Percentiles rank a stretch among this genome's conserved stretches.
Evolutionary conservation across 176 grass and related monocot genomes (phyloP).

Genomic region (Lolium rigidum): DNA sequence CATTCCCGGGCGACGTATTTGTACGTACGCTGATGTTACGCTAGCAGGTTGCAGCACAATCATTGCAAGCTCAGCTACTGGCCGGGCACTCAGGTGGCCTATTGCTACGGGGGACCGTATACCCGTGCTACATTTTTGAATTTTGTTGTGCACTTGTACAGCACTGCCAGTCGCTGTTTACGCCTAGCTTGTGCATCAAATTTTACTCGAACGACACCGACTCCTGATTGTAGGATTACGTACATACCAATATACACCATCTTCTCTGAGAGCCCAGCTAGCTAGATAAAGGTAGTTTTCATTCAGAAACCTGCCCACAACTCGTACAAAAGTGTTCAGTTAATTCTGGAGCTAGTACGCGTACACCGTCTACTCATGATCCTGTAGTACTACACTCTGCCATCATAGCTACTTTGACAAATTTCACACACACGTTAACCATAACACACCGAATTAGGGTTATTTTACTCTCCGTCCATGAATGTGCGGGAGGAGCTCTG

Average conservation of each 20-base stretch:
- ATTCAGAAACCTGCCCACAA: too few relatives aligned
- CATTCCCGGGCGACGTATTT: background rate
- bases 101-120: background rate
- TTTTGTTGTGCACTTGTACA: background rate
- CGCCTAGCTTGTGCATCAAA: too few relatives aligned
- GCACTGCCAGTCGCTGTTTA: too few relatives aligned
- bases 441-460: background rate
- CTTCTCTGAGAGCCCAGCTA: too few relatives aligned
- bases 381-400: background rate
- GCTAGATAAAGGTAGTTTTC: background rate
- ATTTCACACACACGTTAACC: background rate
- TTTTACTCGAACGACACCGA: too few relatives aligned
- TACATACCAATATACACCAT: too few relatives aligned
- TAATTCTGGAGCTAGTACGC: too few relatives aligned
- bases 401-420: background rate
- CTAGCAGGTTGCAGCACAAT: background rate
- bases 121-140: background rate
- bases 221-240: too few relatives aligned
- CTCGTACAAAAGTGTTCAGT: background rate
- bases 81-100: background rate
- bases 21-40: background rate
- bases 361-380: background rate
- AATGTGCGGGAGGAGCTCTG: conserved; percentile 38
- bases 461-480: conserved; percentile 5
- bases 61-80: conserved; percentile 25